These are phyloP conservation scores for Juglanconis juglandina DNA, from an alignment of 2,329 filamentous ascomycete genomes.

Conservation along the genomic window DNA sequence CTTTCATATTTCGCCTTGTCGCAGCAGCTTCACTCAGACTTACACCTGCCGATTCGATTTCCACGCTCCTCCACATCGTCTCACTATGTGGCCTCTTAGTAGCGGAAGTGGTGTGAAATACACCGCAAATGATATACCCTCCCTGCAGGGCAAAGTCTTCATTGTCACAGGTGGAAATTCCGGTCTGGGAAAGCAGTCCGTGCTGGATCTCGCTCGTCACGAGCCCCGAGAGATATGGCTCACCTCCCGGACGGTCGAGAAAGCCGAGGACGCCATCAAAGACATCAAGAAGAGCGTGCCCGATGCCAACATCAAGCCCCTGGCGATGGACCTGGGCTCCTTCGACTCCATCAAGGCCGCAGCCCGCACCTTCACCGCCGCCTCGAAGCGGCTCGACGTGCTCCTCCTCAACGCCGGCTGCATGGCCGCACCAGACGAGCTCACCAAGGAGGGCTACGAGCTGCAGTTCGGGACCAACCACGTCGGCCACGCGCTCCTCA, in stretches of 20 bases:
- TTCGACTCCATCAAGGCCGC: conserved; percentile 40
- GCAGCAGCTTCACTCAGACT: too few relatives aligned
- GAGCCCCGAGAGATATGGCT: conserved; percentile 28
- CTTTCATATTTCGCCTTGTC: too few relatives aligned
- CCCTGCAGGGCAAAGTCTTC: conserved; percentile 38
- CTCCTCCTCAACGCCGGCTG: conserved; percentile 44
- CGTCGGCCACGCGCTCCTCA: conserved; percentile 44
- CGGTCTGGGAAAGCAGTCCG: conserved; percentile 46
- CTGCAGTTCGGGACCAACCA: conserved; percentile 48
- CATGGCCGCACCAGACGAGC: conserved; percentile 33
- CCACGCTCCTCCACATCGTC: too few relatives aligned
- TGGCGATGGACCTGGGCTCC: conserved; percentile 43
- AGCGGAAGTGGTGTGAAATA: conserved; percentile 4
- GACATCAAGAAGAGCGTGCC: conserved; percentile 31
- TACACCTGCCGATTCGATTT: neutral
- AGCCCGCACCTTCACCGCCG: conserved; percentile 32
- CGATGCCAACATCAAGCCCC: conserved; percentile 24
- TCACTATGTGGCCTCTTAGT: conserved; percentile 13
- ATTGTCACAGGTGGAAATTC: conserved; percentile 47
- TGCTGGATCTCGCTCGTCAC: conserved; percentile 40
- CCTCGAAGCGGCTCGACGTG: conserved; percentile 18
- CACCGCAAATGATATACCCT: conserved; percentile 35
- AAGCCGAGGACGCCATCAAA: conserved; percentile 32
- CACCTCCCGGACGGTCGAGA: conserved; percentile 34
- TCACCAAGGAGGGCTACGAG: conserved; percentile 46